Evolutionary conservation across 2,329 filamentous ascomycete species (phyloP).

Genomic region (Tetracladium maxilliforme): DNA sequence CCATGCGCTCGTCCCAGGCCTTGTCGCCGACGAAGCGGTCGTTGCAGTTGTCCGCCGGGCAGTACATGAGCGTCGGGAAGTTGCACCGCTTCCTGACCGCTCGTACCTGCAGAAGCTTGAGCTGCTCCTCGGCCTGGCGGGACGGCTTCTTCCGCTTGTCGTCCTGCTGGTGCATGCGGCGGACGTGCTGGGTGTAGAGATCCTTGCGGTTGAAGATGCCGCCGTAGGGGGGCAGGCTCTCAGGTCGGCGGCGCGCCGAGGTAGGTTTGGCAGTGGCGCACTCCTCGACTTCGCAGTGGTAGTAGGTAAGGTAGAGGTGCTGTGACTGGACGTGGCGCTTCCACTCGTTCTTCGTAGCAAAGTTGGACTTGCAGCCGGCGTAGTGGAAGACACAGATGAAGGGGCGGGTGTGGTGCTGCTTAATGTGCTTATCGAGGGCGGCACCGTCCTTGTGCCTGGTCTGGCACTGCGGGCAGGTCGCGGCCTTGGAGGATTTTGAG

Average conservation of each 20-base stretch:
- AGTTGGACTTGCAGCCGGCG: conserved; percentile 61
- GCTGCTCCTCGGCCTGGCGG: conserved; percentile 31
- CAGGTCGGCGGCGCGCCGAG: conserved; percentile 6
- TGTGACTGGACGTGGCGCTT: conserved; percentile 76
- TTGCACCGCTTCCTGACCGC: conserved; percentile 47
- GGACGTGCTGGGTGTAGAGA: conserved; percentile 75
- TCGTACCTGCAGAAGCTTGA: conserved; percentile 38
- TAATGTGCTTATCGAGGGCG: conserved; percentile 31
- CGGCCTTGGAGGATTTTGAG: too few relatives aligned
- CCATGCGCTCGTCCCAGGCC: conserved; percentile 73
- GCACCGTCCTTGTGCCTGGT: conserved; percentile 28
- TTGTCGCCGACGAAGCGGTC: conserved; percentile 41
- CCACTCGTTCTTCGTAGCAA: conserved; percentile 85
- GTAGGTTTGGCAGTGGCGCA: conserved; percentile 12
- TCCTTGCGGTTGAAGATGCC: conserved; percentile 73
- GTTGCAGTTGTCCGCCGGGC: conserved; percentile 47
- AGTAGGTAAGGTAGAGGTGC: conserved; percentile 62
- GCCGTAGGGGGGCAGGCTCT: conserved; percentile 8
- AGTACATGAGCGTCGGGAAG: conserved; percentile 44
- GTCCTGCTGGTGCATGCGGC: conserved; percentile 59
- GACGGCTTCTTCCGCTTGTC: conserved; percentile 18
- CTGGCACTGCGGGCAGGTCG: conserved; percentile 20
- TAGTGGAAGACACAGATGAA: conserved; percentile 68
- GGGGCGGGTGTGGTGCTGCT: conserved; percentile 31
- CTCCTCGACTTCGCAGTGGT: conserved; percentile 42